These are phyloP conservation scores for Boletus edulis DNA, from an alignment of 768 basidiomycete genomes.

Conservation along the genomic window DNA sequence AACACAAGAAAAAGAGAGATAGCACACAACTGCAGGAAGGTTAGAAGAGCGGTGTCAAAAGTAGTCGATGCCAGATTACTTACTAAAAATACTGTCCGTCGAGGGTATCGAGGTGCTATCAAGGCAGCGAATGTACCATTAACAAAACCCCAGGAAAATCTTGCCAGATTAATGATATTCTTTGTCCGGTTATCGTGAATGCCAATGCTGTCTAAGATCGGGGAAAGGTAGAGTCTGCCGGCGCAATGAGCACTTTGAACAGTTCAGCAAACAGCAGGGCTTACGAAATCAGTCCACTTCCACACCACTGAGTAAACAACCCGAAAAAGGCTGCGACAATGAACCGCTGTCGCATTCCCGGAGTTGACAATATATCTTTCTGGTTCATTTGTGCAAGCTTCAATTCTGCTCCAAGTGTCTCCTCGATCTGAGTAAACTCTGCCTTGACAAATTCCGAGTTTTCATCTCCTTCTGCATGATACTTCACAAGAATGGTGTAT, in stretches of 20 bases:
- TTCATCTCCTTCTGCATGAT: slow-evolving; percentile 58
- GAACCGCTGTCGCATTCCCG: slow-evolving; percentile 11
- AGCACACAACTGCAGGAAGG: neutral
- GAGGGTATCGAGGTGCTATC: slow-evolving; percentile 6
- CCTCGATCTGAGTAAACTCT: slow-evolving; percentile 54
- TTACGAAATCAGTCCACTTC: neutral
- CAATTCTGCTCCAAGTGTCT: slow-evolving; percentile 40
- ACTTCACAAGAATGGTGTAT: slow-evolving; percentile 46
- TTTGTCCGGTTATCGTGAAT: slow-evolving; percentile 18
- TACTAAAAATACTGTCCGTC: slow-evolving; percentile 12
- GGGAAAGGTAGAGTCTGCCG: slow-evolving; percentile 3
- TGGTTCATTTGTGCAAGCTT: neutral
- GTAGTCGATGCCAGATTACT: neutral
- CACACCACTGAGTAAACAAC: slow-evolving; percentile 9
- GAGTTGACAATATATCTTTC: slow-evolving; percentile 3
- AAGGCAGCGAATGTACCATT: neutral
- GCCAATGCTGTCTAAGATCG: slow-evolving; percentile 9
- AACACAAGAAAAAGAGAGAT: slow-evolving; percentile 10
- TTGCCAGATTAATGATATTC: slow-evolving; percentile 1
- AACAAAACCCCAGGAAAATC: neutral
- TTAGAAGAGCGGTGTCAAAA: neutral
- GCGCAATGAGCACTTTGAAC: neutral
- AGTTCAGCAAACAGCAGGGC: neutral
- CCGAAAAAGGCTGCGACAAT: slow-evolving; percentile 4
- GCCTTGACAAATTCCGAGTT: slow-evolving; percentile 53